Evolutionary conservation across 176 grass and related monocot genomes (phyloP), one percentile per base, ranked within the genome.

Genomic region (Bolboschoenus planiculmis): DNA sequence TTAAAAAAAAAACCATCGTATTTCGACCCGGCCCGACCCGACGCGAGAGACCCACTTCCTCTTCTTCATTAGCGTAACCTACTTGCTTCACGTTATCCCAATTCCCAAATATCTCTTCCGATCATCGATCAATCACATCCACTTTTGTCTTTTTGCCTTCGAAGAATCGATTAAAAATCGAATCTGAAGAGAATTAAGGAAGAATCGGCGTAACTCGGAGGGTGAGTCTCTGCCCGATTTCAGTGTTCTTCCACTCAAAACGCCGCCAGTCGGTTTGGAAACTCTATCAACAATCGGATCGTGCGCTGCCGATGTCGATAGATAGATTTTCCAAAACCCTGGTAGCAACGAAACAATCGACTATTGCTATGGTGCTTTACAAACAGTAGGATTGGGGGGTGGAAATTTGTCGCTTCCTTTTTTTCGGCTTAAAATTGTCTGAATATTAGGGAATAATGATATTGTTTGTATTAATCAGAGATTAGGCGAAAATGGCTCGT

Each of bases 401-500:
- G 71, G 13, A 76, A 36, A 48, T 46, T 76, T 71, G 73, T 67
- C 26, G 42, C n/a, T n/a, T n/a, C n/a, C n/a, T 1, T 87, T 18
- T 73, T 88, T 77, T 56, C 21, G 31, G 48, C 34, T 74, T 56
- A 70, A 67, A 23, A n/a, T 71, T 83, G 81, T 35, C 21, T 79
- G 57, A 53, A 83, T 74, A 18, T 70, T 84, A 44, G 53, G 68
- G 80, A 56, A 84, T 86, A 82, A 90, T 84, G 59, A 60, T 44
- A 4, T 76, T 90, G 63, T 86, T 90, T 86, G 65, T 83, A 83
- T 63, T 76, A 89, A 61, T 81, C 59, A 66, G 80, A 83, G 88
- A 79, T 47, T 79, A 86, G 59, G 64, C 76, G 72, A 86, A 86
- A 87, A 93, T 99, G 89, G 96, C 91, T 82, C 89, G 96, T 86